Evolutionary conservation across 2,329 filamentous ascomycete genomes (phyloP).

Genomic region (Trichoderma brevicompactum): DNA sequence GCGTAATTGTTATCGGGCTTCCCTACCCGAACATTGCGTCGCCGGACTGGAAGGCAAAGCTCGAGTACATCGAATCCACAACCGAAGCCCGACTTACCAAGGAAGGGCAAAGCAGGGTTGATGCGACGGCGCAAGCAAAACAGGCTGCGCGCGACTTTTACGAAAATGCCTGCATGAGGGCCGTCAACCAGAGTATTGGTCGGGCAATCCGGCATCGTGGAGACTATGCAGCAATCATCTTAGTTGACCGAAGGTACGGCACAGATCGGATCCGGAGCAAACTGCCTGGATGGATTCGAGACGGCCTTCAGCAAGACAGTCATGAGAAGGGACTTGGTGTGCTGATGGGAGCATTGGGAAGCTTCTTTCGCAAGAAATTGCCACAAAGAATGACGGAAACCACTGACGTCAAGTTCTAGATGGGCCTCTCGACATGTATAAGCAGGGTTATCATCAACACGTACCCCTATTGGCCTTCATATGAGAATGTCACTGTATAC

Average conservation of each 20-base stretch:
- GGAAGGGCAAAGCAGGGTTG: conserved; percentile 31
- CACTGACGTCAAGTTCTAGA: neutral
- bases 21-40: conserved; percentile 91
- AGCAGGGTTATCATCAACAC: neutral
- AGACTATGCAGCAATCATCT: conserved; percentile 89
- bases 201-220: conserved; percentile 84
- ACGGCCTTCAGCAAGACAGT: conserved; percentile 61
- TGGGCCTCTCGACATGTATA: neutral
- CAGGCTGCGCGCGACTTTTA: conserved; percentile 77
- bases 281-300: conserved; percentile 86
- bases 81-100: conserved; percentile 45
- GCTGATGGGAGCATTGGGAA: conserved; percentile 61
- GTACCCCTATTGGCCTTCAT: neutral
- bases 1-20: conserved; percentile 87
- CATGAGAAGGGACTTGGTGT: conserved; percentile 58
- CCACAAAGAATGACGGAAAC: neutral
- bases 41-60: conserved; percentile 90
- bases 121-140: conserved; percentile 47
- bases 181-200: conserved; percentile 96
- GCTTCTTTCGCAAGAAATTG: conserved; percentile 62
- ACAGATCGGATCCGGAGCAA: conserved; percentile 74
- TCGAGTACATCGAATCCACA: conserved; percentile 78
- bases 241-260: conserved; percentile 82
- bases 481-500: neutral
- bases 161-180: conserved; percentile 94